A percentile compares a stretch with the other conserved stretches of the same genome.
Conservation (phyloP, 495 filamentous ascomycete species). For the Penicillium flavigenum region DNA sequence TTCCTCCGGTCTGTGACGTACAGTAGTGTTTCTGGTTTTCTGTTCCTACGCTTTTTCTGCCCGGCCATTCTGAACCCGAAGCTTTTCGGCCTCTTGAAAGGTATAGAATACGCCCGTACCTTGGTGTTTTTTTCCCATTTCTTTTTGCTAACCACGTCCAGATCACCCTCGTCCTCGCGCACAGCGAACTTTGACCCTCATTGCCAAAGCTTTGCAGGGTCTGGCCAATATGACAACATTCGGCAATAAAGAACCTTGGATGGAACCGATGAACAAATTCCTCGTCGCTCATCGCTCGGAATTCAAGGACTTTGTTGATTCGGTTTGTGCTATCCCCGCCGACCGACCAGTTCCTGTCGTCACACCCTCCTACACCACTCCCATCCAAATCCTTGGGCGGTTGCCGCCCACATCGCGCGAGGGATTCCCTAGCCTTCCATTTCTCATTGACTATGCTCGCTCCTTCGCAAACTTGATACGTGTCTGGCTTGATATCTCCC, state of each 20-base stretch:
- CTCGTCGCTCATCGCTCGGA: slow-evolving; percentile 51
- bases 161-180: slow-evolving; percentile 86
- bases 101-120: slow-evolving; percentile 35
- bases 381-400: slow-evolving; percentile 83
- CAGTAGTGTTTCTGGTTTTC: slow-evolving; percentile 92
- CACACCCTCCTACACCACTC: slow-evolving; percentile 88
- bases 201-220: slow-evolving; percentile 94
- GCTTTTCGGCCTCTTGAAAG: slow-evolving; percentile 86
- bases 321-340: slow-evolving; percentile 76
- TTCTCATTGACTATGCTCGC: slow-evolving; percentile 86
- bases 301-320: slow-evolving; percentile 85
- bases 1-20: slow-evolving; percentile 90
- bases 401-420: slow-evolving; percentile 80
- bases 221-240: slow-evolving; percentile 92
- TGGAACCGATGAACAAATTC: slow-evolving; percentile 94
- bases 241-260: slow-evolving; percentile 95
- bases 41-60: slow-evolving; percentile 95
- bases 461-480: slow-evolving; percentile 86
- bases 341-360: slow-evolving; percentile 62
- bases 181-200: slow-evolving; percentile 87
- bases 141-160: slow-evolving; percentile 27
- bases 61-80: slow-evolving; percentile 96
- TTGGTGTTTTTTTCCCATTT: background rate
- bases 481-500: slow-evolving; percentile 74
- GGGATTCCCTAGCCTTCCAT: slow-evolving; percentile 92